phyloP scores from a whole-genome alignment of 495 filamentous ascomycete species.

The Trypethelium eluteriae region DNA sequence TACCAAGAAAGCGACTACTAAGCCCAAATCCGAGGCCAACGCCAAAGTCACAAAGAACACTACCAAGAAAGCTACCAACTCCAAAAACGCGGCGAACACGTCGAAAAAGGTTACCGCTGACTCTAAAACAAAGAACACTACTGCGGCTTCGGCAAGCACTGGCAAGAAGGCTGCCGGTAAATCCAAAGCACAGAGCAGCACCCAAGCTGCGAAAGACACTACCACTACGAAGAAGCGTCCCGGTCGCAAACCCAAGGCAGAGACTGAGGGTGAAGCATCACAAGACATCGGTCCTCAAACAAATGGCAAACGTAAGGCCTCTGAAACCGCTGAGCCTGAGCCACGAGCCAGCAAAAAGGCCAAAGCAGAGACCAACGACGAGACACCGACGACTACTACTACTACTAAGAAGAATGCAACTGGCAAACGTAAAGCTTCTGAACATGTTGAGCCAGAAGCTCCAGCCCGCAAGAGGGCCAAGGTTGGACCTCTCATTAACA shows the following conservation, averaged over 20 bases:
- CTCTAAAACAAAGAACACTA: slow-evolving; percentile 3
- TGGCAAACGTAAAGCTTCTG: slow-evolving; percentile 15
- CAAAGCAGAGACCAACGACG: slow-evolving; percentile 13
- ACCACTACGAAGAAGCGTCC: slow-evolving; percentile 7
- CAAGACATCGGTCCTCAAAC: not conserved
- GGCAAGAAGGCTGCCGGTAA: slow-evolving; percentile 11
- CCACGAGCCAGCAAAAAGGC: slow-evolving; percentile 12
- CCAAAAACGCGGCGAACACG: slow-evolving; percentile 7
- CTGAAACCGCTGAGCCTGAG: not conserved
- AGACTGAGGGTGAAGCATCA: not conserved
- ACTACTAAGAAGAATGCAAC: slow-evolving; percentile 15
- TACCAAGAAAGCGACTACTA: slow-evolving; percentile 6
- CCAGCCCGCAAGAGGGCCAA: slow-evolving; percentile 25
- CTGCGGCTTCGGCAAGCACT: slow-evolving; percentile 10
- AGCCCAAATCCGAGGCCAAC: slow-evolving; percentile 5
- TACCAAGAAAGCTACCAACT: slow-evolving; percentile 14
- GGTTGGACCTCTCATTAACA: slow-evolving; percentile 32
- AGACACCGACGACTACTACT: slow-evolving; percentile 4
- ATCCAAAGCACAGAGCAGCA: slow-evolving; percentile 9
- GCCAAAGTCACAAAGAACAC: slow-evolving; percentile 8
- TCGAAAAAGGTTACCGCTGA: slow-evolving; percentile 12
- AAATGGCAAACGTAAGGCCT: not conserved
- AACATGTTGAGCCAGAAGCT: slow-evolving; percentile 10
- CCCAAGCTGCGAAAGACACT: slow-evolving; percentile 12
- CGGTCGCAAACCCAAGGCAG: not conserved